Base-by-base conservation (phyloP, 1,284 basidiomycete genomes). In the Papiliotrema terrestris region DNA sequence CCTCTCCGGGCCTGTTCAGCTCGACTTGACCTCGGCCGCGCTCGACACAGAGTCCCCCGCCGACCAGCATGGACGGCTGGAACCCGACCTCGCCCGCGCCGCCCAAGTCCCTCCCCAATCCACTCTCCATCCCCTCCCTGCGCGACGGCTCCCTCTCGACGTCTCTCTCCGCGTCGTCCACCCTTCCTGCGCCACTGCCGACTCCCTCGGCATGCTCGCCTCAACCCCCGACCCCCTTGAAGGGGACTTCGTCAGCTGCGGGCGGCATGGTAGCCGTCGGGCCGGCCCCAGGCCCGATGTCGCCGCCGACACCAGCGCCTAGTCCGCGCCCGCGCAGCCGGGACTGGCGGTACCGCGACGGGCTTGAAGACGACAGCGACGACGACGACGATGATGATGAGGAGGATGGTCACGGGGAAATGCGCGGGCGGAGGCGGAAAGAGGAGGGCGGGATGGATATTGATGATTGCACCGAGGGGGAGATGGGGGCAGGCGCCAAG, bases 271-370 rank as follows among this genome's bases (percentile, higher is more conserved):
- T 32, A 5, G 29, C 6, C 29, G 29, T 32, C 2, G 19, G 13
- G 26, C 8, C 35, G n/a, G 49, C 44, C 14, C 42, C 26, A 15
- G 47, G 47, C 11, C 20, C 36, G 9, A 4, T 60, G 2, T 57
- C 54, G 19, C 67, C 67, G 19, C 66, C 66, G 26, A 67, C 67
- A 19, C 67, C 67, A 4, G 66, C 67, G 14, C 67, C 67, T 3
- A 66, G 64, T 57, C 67, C 67, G 1, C 60, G 55, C 35, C 66
- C 64, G n/a, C 57, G 52, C 29, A 54, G 49, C 26, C 51, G 55
- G 29, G 51, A 49, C 20, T 56, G 51, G 54, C 44, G 46, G 57
- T 56, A 52, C 25, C 54, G 44, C 17, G 43, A 45, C 11, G 61
- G 52, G 13, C 25, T 4, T 14, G 57, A 35, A 41, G 41, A 51